phyloP scores from a whole-genome alignment of 192 early-diverging fungal genomes.

The Coemansia sp. region DNA sequence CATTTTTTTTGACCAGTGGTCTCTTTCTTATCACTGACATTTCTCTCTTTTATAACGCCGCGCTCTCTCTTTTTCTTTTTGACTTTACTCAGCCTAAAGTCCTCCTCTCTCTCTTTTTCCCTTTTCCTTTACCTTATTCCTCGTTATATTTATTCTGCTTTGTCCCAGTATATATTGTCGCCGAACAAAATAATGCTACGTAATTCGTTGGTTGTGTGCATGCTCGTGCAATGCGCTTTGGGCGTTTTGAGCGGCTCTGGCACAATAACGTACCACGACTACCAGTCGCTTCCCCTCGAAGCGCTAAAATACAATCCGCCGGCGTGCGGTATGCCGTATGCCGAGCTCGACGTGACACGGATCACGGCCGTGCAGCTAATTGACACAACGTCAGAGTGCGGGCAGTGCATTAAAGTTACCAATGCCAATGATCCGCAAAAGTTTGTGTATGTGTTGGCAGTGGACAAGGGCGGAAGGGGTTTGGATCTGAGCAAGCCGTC shows the following conservation, averaged over 20 bases:
- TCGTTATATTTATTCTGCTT: not conserved
- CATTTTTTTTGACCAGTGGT: not conserved
- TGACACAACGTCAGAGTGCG: constrained; percentile 48
- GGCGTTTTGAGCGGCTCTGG: constrained; percentile 38
- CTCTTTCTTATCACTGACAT: not conserved
- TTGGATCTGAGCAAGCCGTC: constrained; percentile 53
- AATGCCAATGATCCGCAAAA: constrained; percentile 45
- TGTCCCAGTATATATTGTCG: not conserved
- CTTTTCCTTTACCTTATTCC: not conserved
- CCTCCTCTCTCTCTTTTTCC: not conserved
- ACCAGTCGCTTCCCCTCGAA: constrained; percentile 38
- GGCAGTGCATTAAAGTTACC: constrained; percentile 53
- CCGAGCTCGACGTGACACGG: constrained; percentile 48
- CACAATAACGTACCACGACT: constrained; percentile 51
- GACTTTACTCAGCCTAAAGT: not conserved
- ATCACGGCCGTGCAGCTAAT: constrained; percentile 56
- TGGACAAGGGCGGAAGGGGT: constrained; percentile 56
- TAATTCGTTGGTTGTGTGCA: not conserved
- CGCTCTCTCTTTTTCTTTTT: not conserved
- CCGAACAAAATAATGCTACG: not conserved
- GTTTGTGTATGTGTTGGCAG: constrained; percentile 54
- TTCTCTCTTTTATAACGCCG: not conserved
- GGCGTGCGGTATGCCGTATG: constrained; percentile 58
- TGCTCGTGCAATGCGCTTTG: not conserved
- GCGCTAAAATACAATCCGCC: constrained; percentile 52